Base-by-base conservation (phyloP, 2,329 filamentous ascomycete genomes). In the Metarhizium sp. region DNA sequence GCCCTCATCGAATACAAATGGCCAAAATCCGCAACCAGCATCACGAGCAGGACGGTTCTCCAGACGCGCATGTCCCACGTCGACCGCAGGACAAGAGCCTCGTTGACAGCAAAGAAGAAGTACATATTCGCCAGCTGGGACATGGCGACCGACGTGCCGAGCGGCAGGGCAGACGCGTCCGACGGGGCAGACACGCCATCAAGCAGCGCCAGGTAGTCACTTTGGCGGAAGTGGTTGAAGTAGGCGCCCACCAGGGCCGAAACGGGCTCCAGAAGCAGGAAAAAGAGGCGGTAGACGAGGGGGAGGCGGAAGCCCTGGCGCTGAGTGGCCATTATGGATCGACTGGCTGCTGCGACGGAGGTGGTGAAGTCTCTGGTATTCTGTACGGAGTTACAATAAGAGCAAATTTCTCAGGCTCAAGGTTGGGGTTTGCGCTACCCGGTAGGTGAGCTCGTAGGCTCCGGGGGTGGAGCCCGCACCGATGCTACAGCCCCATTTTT, bases 91-190 rank as follows among this genome's bases (percentile, higher is more conserved):
- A 92, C 84, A 29, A 90, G 71, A 2, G 86, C 87, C 71, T 94
- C 88, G 71, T 87, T 90, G 64, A 92, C 71, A 55, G 86, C 82
- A 69, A 92, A 89, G 56, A 88, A 79, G 43, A 92, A 69, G 71
- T 92, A 92, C 59, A 92, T 75, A 69, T 90, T 92, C 47, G 86
- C 86, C 36, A 92, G 79, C 71, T 92, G 88, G 18, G 84, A 82
- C 63, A 92, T 75, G 45, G 83, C 82, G 57, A 91, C 81, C 10
- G 81, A 79, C 1, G 86, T 87, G 45, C 77, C 78, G 40, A 79
- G 71, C 1, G 86, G 81, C 6, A 85, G 68, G 29, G 69, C 62
- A 1, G 52, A 51, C 14, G 43, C 42, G 42, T 53, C 51, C 6
- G 43, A 46, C 43, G 43, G 43, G 18, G 43, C 43, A 14, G 43